phyloP scores from a whole-genome alignment of 805 yeast genomes.

The Hanseniaspora vineae region DNA sequence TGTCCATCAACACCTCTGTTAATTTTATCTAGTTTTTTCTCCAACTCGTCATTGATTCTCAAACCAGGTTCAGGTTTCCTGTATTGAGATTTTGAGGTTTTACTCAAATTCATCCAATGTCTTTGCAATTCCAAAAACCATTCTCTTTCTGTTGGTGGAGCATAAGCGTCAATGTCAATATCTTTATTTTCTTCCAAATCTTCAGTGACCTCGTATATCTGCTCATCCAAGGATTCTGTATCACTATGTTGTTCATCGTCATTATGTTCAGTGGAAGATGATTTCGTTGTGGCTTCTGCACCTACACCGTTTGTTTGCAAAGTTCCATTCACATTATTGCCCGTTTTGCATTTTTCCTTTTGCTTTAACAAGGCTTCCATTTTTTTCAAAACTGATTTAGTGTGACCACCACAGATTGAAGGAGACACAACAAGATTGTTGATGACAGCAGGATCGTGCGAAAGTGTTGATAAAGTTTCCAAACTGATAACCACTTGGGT shows the following conservation, averaged over 20 bases:
- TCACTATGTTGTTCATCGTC: too few relatives aligned
- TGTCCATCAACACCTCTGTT: conserved; percentile 76
- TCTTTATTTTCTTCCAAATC: conserved; percentile 8
- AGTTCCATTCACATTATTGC: too few relatives aligned
- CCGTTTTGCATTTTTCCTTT: not conserved
- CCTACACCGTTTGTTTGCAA: too few relatives aligned
- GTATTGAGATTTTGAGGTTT: conserved; percentile 48
- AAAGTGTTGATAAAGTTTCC: conserved; percentile 5
- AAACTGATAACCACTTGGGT: conserved; percentile 33
- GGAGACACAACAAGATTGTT: conserved; percentile 23
- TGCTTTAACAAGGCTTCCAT: conserved; percentile 7
- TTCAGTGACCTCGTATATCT: conserved; percentile 3
- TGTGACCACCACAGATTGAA: conserved; percentile 12
- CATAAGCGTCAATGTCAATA: not conserved
- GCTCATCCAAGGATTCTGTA: not conserved
- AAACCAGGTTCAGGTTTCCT: conserved; percentile 66
- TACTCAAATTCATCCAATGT: conserved; percentile 50
- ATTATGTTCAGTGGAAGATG: conserved; percentile 3
- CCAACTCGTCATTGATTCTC: conserved; percentile 38
- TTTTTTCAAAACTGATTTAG: not conserved
- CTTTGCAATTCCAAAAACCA: conserved; percentile 55
- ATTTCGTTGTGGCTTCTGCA: not conserved
- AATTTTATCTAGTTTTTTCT: conserved; percentile 52
- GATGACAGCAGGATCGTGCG: conserved; percentile 8
- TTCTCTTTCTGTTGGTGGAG: conserved; percentile 44